phyloP scores from a whole-genome alignment of 2,329 filamentous ascomycete genomes.

The Exophiala dermatitidis region DNA sequence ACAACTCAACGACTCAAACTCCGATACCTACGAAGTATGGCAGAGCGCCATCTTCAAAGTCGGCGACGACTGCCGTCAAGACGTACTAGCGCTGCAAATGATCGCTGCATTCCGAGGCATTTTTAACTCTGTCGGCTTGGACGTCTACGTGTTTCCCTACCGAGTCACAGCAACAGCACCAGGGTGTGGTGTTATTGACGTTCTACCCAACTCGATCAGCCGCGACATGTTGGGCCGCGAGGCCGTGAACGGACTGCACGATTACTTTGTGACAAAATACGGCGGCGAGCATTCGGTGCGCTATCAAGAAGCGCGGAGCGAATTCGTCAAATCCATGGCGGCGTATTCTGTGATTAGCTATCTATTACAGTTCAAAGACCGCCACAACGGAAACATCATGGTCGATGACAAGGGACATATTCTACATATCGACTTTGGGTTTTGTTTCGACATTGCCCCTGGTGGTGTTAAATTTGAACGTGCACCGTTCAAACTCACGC shows the following conservation, averaged over 20 bases:
- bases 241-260: slow-evolving; percentile 94
- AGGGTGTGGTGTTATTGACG: slow-evolving; percentile 96
- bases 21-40: slow-evolving; percentile 78
- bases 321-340: slow-evolving; percentile 99
- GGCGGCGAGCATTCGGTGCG: slow-evolving; percentile 90
- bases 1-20: slow-evolving; percentile 18
- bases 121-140: slow-evolving; percentile 87
- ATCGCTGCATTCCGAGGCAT: slow-evolving; percentile 96
- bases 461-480: slow-evolving; percentile 97
- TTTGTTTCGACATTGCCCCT: slow-evolving; percentile 98
- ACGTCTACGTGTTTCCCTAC: slow-evolving; percentile 95
- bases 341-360: slow-evolving; percentile 97
- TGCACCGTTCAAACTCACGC: slow-evolving; percentile 94
- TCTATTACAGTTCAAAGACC: slow-evolving; percentile 95
- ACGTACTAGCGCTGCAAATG: slow-evolving; percentile 94
- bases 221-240: slow-evolving; percentile 98
- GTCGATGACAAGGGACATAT: slow-evolving; percentile 95
- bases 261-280: slow-evolving; percentile 97
- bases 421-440: slow-evolving; percentile 97
- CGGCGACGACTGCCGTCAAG: slow-evolving; percentile 94
- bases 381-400: slow-evolving; percentile 99
- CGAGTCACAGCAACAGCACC: slow-evolving; percentile 95
- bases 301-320: slow-evolving; percentile 90
- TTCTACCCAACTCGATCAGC: slow-evolving; percentile 93
- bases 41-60: slow-evolving; percentile 99